Evolutionary conservation across 1,284 basidiomycete genomes (phyloP).

Genomic region (Melampsora larici-populina): DNA sequence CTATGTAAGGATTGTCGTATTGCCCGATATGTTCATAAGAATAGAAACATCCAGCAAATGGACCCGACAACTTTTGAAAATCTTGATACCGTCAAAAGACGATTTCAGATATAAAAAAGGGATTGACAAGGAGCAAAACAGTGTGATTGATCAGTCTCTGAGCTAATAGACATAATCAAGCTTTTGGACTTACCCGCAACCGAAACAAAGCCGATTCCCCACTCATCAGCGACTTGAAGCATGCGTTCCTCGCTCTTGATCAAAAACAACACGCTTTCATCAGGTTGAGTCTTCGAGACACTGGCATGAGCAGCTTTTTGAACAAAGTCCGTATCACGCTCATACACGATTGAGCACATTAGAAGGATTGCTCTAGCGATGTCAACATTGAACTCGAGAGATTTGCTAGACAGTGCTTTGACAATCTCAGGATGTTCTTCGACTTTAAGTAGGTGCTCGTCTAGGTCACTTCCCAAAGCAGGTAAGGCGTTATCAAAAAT

Average conservation of each 20-base stretch:
- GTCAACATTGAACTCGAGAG: neutral
- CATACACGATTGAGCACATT: slow-evolving; percentile 33
- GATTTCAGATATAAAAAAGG: neutral
- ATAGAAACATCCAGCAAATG: slow-evolving; percentile 31
- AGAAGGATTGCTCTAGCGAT: slow-evolving; percentile 23
- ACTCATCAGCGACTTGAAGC: neutral
- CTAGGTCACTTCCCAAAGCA: neutral
- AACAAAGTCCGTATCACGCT: slow-evolving; percentile 10
- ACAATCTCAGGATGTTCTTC: neutral
- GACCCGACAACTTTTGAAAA: slow-evolving; percentile 8
- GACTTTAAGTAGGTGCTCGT: neutral
- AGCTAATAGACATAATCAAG: neutral
- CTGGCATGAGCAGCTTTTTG: neutral
- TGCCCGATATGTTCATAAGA: neutral
- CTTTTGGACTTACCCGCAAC: slow-evolving; percentile 21
- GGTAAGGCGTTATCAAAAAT: neutral
- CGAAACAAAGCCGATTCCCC: slow-evolving; percentile 18
- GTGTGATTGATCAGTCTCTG: neutral
- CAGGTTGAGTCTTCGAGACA: neutral
- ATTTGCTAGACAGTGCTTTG: neutral
- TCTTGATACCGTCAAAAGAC: neutral
- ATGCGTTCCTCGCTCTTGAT: slow-evolving; percentile 25
- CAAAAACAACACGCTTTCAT: slow-evolving; percentile 1
- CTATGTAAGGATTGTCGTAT: slow-evolving; percentile 18
- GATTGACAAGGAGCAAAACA: neutral